A percentile compares a stretch with the other conserved stretches of the same genome.
Evolutionary conservation across 352 stramenopile genomes (phyloP).

Genomic region (Phytopythium chamaehyphon): DNA sequence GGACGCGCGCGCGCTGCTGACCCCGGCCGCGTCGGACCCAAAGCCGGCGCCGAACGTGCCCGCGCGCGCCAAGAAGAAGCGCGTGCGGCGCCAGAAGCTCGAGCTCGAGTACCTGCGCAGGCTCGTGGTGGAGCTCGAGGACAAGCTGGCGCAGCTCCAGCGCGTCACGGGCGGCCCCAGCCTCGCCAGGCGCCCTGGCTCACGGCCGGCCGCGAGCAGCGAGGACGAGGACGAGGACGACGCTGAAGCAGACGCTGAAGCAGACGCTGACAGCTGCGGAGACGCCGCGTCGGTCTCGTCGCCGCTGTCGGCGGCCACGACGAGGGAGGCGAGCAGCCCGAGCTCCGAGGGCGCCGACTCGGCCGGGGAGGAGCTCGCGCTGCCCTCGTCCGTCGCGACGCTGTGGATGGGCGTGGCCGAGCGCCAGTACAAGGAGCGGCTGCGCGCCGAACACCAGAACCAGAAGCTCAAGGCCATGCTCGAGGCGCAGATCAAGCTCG

Average conservation of each 20-base stretch:
- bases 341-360: neutral
- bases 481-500: constrained; percentile 20
- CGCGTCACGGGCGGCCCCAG: neutral
- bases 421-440: constrained; percentile 21
- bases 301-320: constrained; percentile 1
- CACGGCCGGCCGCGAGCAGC: neutral
- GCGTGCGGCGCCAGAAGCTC: constrained; percentile 25
- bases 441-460: constrained; percentile 24
- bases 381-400: neutral
- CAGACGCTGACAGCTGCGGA: constrained; percentile 1
- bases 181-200: neutral
- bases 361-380: neutral
- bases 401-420: constrained; percentile 21
- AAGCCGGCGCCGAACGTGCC: neutral
- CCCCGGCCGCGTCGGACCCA: neutral
- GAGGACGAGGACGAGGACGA: constrained; percentile 4
- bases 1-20: neutral
- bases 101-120: constrained; percentile 31
- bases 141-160: constrained; percentile 18
- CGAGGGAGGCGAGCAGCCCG: neutral
- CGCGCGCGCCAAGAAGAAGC: constrained; percentile 22
- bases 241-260: too few relatives aligned
- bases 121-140: constrained; percentile 23
- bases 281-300: neutral
- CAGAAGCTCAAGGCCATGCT: constrained; percentile 35